Conservation (phyloP, 352 stramenopile species). For the Phytophthora citrophthora region DNA sequence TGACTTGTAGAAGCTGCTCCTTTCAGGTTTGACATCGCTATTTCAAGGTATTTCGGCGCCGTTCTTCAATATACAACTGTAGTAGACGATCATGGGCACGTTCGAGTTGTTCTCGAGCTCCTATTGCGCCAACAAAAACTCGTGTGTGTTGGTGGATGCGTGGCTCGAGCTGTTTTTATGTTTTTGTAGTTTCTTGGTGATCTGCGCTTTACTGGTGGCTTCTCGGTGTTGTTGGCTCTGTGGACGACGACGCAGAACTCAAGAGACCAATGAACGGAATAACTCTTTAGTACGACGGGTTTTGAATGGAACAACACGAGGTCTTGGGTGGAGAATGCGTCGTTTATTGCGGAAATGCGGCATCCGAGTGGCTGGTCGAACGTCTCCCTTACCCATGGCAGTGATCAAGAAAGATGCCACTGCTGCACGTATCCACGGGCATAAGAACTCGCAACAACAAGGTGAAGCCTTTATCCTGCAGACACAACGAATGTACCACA, state of each 20-base stretch:
- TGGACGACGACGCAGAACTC: not conserved
- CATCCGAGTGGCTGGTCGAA: conserved; percentile 20
- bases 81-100: conserved; percentile 53
- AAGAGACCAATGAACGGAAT: conserved; percentile 8
- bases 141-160: conserved; percentile 70
- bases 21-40: not conserved
- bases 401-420: conserved; percentile 79
- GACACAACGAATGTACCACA: conserved; percentile 63
- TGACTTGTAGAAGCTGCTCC: conserved; percentile 1
- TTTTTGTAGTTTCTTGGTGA: conserved; percentile 35
- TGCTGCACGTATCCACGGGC: conserved; percentile 60
- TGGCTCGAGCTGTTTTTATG: conserved; percentile 62
- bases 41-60: conserved; percentile 3
- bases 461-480: conserved; percentile 70
- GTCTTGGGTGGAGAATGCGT: conserved; percentile 10
- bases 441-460: conserved; percentile 83
- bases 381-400: conserved; percentile 56
- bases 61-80: conserved; percentile 5
- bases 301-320: conserved; percentile 8
- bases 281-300: conserved; percentile 22
- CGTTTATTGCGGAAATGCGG: conserved; percentile 16
- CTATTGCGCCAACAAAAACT: conserved; percentile 55
- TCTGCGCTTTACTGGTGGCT: conserved; percentile 25
- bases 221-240: conserved; percentile 39
- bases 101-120: conserved; percentile 55